Conservation (phyloP, 1,284 basidiomycete species). For the Cryptococcus hybrid region DNA sequence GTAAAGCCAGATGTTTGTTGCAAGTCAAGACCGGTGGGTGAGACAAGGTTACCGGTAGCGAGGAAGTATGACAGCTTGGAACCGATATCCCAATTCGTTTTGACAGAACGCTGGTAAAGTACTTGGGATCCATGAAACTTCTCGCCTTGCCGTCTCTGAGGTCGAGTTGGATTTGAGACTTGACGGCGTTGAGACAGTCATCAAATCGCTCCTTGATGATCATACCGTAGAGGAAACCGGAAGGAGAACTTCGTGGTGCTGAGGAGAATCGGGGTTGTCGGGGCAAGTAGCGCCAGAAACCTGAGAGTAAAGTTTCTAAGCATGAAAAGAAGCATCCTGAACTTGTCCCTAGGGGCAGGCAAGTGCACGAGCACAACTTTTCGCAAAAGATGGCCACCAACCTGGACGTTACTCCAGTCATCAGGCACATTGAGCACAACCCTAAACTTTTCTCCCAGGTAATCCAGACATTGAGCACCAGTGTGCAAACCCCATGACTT, state of each 20-base stretch:
- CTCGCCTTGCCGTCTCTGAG: slow-evolving; percentile 67
- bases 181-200: slow-evolving; percentile 77
- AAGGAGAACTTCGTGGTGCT: slow-evolving; percentile 96
- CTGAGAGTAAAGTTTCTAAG: slow-evolving; percentile 91
- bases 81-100: slow-evolving; percentile 90
- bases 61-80: slow-evolving; percentile 89
- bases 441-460: slow-evolving; percentile 97
- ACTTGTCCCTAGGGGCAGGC: slow-evolving; percentile 88
- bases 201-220: slow-evolving; percentile 98
- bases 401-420: slow-evolving; percentile 81
- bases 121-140: slow-evolving; percentile 84
- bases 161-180: slow-evolving; percentile 70
- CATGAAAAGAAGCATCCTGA: slow-evolving; percentile 98
- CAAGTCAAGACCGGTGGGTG: slow-evolving; percentile 91
- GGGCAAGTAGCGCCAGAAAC: slow-evolving; percentile 88
- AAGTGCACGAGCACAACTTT: slow-evolving; percentile 91
- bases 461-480: slow-evolving; percentile 90
- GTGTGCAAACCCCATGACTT: slow-evolving; percentile 88
- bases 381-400: slow-evolving; percentile 81
- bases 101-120: slow-evolving; percentile 73
- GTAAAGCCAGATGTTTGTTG: slow-evolving; percentile 98
- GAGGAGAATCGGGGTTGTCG: slow-evolving; percentile 98
- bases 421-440: slow-evolving; percentile 89
- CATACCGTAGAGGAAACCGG: slow-evolving; percentile 94
- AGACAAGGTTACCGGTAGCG: slow-evolving; percentile 94